A percentile compares a stretch with the other conserved stretches of the same genome.
phyloP scores from a whole-genome alignment of 352 stramenopile species.

The Globisporangium spinosum region DNA sequence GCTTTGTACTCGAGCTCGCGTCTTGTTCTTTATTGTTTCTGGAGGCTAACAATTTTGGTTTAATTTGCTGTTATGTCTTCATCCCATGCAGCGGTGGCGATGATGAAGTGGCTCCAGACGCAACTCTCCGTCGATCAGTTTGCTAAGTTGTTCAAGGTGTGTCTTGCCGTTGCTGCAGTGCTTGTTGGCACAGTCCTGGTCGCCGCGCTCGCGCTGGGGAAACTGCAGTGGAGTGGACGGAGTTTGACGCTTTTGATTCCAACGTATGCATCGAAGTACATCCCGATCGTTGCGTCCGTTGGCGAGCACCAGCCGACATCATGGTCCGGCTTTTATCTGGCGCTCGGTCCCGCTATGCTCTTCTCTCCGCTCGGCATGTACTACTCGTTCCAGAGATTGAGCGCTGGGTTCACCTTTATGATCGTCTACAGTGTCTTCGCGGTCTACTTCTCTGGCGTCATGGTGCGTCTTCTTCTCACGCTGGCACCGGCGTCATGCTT shows the following conservation, averaged over 20 bases:
- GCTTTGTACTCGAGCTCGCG: background rate
- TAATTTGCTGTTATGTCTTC: background rate
- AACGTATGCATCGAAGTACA: constrained; percentile 93
- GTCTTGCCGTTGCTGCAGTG: constrained; percentile 29
- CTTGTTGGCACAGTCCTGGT: constrained; percentile 37
- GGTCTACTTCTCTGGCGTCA: constrained; percentile 92
- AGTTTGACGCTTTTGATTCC: constrained; percentile 91
- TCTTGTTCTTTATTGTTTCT: too few relatives aligned
- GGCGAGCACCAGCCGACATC: constrained; percentile 92
- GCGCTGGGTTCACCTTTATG: constrained; percentile 83
- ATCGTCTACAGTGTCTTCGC: constrained; percentile 90
- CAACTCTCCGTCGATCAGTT: constrained; percentile 49
- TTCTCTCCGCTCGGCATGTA: constrained; percentile 89
- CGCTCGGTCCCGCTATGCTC: constrained; percentile 86
- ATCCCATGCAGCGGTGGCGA: constrained; percentile 35
- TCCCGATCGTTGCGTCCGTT: constrained; percentile 94
- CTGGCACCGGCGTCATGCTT: constrained; percentile 89
- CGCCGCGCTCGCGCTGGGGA: constrained; percentile 58
- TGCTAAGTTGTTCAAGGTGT: constrained; percentile 38
- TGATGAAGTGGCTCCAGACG: constrained; percentile 48
- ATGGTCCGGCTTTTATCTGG: constrained; percentile 91
- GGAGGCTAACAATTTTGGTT: background rate
- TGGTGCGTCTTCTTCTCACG: constrained; percentile 91
- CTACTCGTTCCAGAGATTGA: constrained; percentile 77
- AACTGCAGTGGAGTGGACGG: constrained; percentile 89